A percentile compares a stretch with the other conserved stretches of the same genome.
These are phyloP conservation scores for Aspergillus carbonarius DNA, from an alignment of 2,329 filamentous ascomycete genomes.

Conservation along the genomic window DNA sequence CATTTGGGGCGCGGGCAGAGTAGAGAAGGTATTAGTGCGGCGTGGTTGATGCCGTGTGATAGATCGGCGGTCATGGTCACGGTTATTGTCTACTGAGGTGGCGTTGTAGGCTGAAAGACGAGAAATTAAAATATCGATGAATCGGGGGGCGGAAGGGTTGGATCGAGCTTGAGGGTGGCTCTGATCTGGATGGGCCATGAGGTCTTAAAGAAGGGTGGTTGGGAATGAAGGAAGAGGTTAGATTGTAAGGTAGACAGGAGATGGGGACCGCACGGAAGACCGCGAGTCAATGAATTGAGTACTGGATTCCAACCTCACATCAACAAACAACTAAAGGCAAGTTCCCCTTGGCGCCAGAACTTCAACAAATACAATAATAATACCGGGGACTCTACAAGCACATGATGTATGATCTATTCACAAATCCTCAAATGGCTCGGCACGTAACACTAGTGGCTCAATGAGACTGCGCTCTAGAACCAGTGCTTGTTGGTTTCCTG, in stretches of 20 bases:
- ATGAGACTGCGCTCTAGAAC: too few relatives aligned
- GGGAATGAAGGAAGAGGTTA: background rate
- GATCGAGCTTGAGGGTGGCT: background rate
- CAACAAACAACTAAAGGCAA: too few relatives aligned
- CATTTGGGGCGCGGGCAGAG: conserved; percentile 22
- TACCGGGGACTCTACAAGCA: too few relatives aligned
- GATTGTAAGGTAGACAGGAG: too few relatives aligned
- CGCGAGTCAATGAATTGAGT: background rate
- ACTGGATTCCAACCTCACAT: too few relatives aligned
- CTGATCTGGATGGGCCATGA: background rate
- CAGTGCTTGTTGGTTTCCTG: too few relatives aligned
- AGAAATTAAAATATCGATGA: conserved; percentile 27
- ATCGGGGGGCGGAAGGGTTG: conserved; percentile 10
- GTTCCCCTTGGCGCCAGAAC: too few relatives aligned
- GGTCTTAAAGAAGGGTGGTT: background rate
- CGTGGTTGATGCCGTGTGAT: conserved; percentile 8
- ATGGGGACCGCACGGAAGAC: too few relatives aligned
- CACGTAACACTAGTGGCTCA: too few relatives aligned
- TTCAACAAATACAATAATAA: too few relatives aligned
- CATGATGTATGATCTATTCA: too few relatives aligned
- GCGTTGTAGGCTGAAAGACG: conserved; percentile 16
- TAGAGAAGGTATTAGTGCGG: conserved; percentile 22
- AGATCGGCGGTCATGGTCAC: background rate
- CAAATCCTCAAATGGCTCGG: too few relatives aligned
- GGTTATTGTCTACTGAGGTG: background rate